Conservation (phyloP, 169 alveolate genomes). For the Plasmodium berghei region DNA sequence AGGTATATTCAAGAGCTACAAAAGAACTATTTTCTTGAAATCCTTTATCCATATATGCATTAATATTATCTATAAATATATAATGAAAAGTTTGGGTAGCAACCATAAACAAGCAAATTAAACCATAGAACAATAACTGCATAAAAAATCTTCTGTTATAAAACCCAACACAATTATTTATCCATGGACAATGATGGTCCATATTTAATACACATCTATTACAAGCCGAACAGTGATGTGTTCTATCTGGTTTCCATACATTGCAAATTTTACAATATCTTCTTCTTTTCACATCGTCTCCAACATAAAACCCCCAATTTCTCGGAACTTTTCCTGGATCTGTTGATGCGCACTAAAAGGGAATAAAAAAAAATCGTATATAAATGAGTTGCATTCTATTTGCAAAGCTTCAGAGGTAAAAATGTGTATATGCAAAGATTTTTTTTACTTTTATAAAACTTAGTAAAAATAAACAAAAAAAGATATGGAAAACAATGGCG, state of each 20-base stretch:
- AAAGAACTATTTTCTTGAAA: slow-evolving; percentile 58
- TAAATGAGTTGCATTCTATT: neutral
- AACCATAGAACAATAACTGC: slow-evolving; percentile 93
- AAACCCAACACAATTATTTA: slow-evolving; percentile 97
- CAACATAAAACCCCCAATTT: slow-evolving; percentile 97
- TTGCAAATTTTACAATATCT: slow-evolving; percentile 97
- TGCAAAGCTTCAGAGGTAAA: neutral
- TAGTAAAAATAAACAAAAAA: slow-evolving; percentile 57
- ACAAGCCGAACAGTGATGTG: slow-evolving; percentile 98
- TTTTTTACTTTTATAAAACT: slow-evolving; percentile 69
- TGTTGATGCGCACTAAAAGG: slow-evolving; percentile 88
- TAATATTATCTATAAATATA: slow-evolving; percentile 66
- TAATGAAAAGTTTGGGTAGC: slow-evolving; percentile 58
- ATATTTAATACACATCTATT: slow-evolving; percentile 95
- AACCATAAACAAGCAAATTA: slow-evolving; percentile 76
- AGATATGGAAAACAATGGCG: slow-evolving; percentile 54
- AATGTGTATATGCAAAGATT: neutral
- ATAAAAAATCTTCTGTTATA: slow-evolving; percentile 96
- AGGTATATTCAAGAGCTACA: slow-evolving; percentile 56
- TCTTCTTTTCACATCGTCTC: slow-evolving; percentile 96
- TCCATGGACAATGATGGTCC: slow-evolving; percentile 99
- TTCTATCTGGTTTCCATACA: slow-evolving; percentile 98
- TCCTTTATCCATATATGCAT: slow-evolving; percentile 52
- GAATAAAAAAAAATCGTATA: slow-evolving; percentile 13
- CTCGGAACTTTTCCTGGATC: slow-evolving; percentile 97